Conservation (phyloP, 2,329 filamentous ascomycete genomes). For the Nemania sp. region DNA sequence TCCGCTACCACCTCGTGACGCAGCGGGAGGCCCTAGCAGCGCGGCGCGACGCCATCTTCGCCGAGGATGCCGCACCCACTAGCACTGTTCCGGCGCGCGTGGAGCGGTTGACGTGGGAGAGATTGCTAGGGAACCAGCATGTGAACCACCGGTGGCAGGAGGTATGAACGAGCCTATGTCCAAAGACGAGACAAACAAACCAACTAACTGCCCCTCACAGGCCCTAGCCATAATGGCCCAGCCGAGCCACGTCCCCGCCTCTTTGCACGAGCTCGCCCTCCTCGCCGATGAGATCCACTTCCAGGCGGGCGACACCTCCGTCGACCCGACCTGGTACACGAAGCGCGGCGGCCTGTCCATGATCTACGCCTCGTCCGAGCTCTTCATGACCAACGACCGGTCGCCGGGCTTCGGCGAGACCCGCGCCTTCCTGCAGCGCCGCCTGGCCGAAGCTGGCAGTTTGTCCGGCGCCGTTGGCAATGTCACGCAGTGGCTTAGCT, state of each 20-base stretch:
- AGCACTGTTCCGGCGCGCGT: constrained; percentile 66
- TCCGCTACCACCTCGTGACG: constrained; percentile 79
- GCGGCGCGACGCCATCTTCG: constrained; percentile 56
- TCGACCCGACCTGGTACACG: constrained; percentile 90
- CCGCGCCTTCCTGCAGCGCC: constrained; percentile 79
- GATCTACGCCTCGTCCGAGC: constrained; percentile 78
- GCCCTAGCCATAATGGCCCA: constrained; percentile 92
- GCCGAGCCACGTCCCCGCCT: constrained; percentile 79
- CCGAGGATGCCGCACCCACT: constrained; percentile 32
- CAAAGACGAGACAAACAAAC: not conserved
- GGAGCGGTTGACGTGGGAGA: constrained; percentile 77
- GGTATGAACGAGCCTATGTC: constrained; percentile 61
- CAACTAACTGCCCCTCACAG: constrained; percentile 59
- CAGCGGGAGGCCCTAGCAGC: constrained; percentile 71
- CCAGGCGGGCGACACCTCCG: constrained; percentile 81
- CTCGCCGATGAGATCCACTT: constrained; percentile 95
- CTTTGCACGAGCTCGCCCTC: constrained; percentile 80
- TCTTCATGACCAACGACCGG: constrained; percentile 93
- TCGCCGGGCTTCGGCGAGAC: constrained; percentile 81
- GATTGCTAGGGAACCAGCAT: constrained; percentile 78
- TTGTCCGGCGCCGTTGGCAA: constrained; percentile 72
- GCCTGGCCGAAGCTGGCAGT: constrained; percentile 75
- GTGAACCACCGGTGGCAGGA: constrained; percentile 87
- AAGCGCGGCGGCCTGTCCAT: constrained; percentile 68
- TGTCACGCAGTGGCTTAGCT: constrained; percentile 82